Conservation (phyloP, 495 filamentous ascomycete genomes). For the Penicillium diatomitis region DNA sequence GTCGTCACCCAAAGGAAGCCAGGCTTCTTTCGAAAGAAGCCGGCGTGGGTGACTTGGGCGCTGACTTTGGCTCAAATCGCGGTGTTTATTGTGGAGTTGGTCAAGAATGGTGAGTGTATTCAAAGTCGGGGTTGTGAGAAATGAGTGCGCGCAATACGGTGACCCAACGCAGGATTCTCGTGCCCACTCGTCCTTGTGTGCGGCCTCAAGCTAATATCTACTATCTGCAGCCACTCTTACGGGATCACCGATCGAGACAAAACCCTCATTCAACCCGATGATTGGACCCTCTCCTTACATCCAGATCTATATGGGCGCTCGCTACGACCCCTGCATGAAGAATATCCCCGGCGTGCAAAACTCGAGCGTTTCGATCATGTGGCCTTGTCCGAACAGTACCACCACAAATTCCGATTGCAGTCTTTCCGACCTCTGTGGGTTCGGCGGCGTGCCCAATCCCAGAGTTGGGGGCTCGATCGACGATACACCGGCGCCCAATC, state of each 20-base stretch:
- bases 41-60: conserved; percentile 75
- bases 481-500: conserved; percentile 57
- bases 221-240: conserved; percentile 28
- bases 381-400: conserved; percentile 72
- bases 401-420: conserved; percentile 50
- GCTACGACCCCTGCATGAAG: conserved; percentile 93
- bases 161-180: too few species aligned
- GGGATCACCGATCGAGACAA: conserved; percentile 67
- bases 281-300: conserved; percentile 86
- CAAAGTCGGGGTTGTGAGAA: background rate
- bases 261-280: conserved; percentile 90
- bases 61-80: conserved; percentile 68
- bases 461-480: conserved; percentile 25
- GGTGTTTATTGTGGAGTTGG: conserved; percentile 88
- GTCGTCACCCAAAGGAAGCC: conserved; percentile 24
- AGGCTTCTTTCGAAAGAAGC: conserved; percentile 48
- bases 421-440: conserved; percentile 73
- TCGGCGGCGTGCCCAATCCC: conserved; percentile 61
- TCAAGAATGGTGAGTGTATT: conserved; percentile 60
- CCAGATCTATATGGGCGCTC: conserved; percentile 92
- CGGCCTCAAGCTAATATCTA: background rate
- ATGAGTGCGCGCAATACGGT: background rate
- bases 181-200: background rate
- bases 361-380: conserved; percentile 40
- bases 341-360: conserved; percentile 58